phyloP scores from a whole-genome alignment of 768 basidiomycete genomes.

The Hypholoma fasciculare region DNA sequence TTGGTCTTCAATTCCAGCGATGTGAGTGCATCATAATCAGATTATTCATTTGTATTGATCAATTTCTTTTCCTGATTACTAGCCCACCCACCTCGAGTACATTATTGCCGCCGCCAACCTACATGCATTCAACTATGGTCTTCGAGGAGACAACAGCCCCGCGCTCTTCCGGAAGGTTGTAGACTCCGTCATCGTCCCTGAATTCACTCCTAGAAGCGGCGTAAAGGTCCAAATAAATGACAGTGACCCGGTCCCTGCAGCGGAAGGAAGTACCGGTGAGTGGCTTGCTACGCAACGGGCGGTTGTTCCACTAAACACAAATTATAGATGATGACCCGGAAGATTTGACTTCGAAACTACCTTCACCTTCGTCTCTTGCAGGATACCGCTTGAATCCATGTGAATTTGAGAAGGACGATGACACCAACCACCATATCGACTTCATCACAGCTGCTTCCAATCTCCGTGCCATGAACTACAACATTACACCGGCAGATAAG shows the following conservation, averaged over 20 bases:
- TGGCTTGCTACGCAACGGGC: background rate
- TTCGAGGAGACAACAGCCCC: slow-evolving; percentile 85
- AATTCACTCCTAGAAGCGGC: slow-evolving; percentile 91
- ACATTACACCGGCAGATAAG: slow-evolving; percentile 79
- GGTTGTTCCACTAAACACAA: slow-evolving; percentile 6
- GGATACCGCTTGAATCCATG: slow-evolving; percentile 96
- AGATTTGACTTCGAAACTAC: slow-evolving; percentile 67
- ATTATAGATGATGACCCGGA: slow-evolving; percentile 50
- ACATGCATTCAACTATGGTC: slow-evolving; percentile 97
- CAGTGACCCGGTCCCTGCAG: slow-evolving; percentile 78
- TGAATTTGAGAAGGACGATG: slow-evolving; percentile 99
- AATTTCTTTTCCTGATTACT: background rate
- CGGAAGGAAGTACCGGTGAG: slow-evolving; percentile 38
- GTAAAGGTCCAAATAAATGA: slow-evolving; percentile 94
- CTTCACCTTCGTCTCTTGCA: slow-evolving; percentile 86
- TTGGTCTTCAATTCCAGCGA: slow-evolving; percentile 84
- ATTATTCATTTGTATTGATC: slow-evolving; percentile 5
- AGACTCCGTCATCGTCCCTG: slow-evolving; percentile 81
- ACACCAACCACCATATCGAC: slow-evolving; percentile 97
- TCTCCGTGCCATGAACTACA: slow-evolving; percentile 94
- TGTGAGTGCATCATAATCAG: slow-evolving; percentile 47
- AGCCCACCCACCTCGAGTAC: slow-evolving; percentile 87
- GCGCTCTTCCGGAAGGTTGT: slow-evolving; percentile 81
- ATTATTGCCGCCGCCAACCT: slow-evolving; percentile 94
- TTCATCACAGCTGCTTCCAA: slow-evolving; percentile 99